Conservation (phyloP, 2,329 filamentous ascomycete species). For the Chaetomium sp. region DNA sequence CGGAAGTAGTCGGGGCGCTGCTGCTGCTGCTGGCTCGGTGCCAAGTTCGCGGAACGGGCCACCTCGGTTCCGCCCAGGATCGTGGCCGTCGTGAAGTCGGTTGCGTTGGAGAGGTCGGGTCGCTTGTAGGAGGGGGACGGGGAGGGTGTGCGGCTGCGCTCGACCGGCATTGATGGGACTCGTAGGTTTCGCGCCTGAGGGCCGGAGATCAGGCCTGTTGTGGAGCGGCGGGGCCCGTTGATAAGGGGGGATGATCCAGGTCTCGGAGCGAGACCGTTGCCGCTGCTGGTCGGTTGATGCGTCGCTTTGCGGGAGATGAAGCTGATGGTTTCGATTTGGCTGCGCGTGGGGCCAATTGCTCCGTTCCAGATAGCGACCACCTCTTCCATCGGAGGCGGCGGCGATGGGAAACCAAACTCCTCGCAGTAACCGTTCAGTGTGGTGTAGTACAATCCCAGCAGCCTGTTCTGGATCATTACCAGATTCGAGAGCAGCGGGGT, state of each 20-base stretch:
- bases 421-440: slow-evolving; percentile 72
- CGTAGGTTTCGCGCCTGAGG: slow-evolving; percentile 39
- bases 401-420: slow-evolving; percentile 68
- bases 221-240: slow-evolving; percentile 46
- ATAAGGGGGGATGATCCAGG: slow-evolving; percentile 24
- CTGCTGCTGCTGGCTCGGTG: neutral
- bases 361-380: slow-evolving; percentile 68
- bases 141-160: slow-evolving; percentile 37
- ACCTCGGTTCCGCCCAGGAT: slow-evolving; percentile 42
- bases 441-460: slow-evolving; percentile 79
- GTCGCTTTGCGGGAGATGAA: slow-evolving; percentile 67
- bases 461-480: slow-evolving; percentile 74
- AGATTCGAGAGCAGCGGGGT: slow-evolving; percentile 70
- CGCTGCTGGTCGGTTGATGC: slow-evolving; percentile 49
- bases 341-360: slow-evolving; percentile 63
- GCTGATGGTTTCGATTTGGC: slow-evolving; percentile 66
- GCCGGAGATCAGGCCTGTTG: slow-evolving; percentile 48
- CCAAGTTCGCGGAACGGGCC: slow-evolving; percentile 31
- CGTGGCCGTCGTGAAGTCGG: slow-evolving; percentile 50
- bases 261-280: slow-evolving; percentile 32
- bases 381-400: slow-evolving; percentile 71
- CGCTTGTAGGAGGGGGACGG: slow-evolving; percentile 36
- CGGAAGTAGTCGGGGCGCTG: neutral
- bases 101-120: slow-evolving; percentile 44
- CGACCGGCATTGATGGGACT: slow-evolving; percentile 38